Base-by-base conservation (phyloP, 2,329 filamentous ascomycete species). In the Colletotrichum nymphaeae region DNA sequence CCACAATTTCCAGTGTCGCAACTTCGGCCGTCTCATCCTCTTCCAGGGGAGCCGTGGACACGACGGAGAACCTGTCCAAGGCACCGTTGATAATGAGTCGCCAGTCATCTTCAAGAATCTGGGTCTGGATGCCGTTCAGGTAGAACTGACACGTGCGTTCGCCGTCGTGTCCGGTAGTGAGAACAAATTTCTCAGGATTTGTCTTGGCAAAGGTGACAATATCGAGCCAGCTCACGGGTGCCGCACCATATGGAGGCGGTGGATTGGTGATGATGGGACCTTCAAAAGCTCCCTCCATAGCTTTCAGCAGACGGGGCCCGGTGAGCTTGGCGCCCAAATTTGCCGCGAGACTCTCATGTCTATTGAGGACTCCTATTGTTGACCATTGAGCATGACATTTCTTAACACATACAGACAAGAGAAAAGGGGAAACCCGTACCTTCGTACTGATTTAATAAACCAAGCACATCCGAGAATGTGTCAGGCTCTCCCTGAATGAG, bases 21-120 rank as follows among this genome's bases (percentile, higher is more conserved):
- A 97, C 83, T 80, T 98, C 95, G 76, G 95, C 94, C 79, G 93
- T 91, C 83, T 97, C 95, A 79, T 97, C 95, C 79, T 97, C 94
- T 72, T 93, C 91, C 62, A 97, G 92, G 1, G 94, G 94, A 75
- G 95, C 91, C 16, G 93, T 92, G 2, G 94, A 93, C 22, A 95
- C 94, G 82, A 95, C 90, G 22, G 78, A 78, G 71, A 88, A 86
- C 79, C 94, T 92, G 81, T 97, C 94, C 12, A 95, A 90, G 76
- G 94, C 93, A 32, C 95, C 94, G 52, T 93, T 95, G 67, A 92
- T 91, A 76, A 97, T 95, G 76, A 97, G 85, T 55, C 95, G 89
- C 87, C 93, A 97, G 80, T 98, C 95, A 80, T 97, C 94, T 81
- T 97, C 94, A 22, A 91, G 92, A 74, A 98, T 96, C 83, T 97